Evolutionary conservation across 148 eudicot genomes (phyloP), one percentile per base, ranked within the genome.

Genomic region (Vaccinium darrowii): DNA sequence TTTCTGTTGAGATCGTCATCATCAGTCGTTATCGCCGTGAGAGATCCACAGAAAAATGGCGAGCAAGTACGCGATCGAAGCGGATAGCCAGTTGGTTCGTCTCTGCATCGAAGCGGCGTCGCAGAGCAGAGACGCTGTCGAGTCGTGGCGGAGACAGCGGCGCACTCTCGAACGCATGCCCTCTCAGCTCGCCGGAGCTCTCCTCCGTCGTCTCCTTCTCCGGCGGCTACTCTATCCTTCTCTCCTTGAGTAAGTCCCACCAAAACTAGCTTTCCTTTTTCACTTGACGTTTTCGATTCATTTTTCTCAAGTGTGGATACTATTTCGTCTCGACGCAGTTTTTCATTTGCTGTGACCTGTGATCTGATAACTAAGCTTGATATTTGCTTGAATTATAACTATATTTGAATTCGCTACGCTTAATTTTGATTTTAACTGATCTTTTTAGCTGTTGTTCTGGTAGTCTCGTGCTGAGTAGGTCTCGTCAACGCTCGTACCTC

Each of bases 81-180:
- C 71, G 30, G 90, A 93, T 21, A 87, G 92, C 49, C 27, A 79
- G 36, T 83, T 97, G 84, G 92, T 91, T 74, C 76, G 62, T 21
- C 85, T 88, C 80, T 94, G 99, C 95, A 88, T 95, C 69, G 89
- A 89, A 15, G 87, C 93, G 14, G 99, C 98, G 0, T 86, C 90
- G 13, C 76, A 86, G 30, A 90, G 90, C 91, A 25, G 83, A 10
- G 93, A 80, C 74, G 88, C 94, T 84, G 93, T 95, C 33, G 92
- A 97, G 14, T 77, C 84, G 84, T 97, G 99, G 98, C 93, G 98
- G 83, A 75, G 90, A 81, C 99, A 97, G 90, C 96, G 98, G 25
- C 95, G 98, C 76, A 86, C 92, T 74, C 91, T 97, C 36, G 90
- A 95, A 23, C 91, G 93, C 18, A 74, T 97, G 54, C 99, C 98